Conservation (phyloP, 192 early-diverging fungal species). For the Backusella psychrophila region DNA sequence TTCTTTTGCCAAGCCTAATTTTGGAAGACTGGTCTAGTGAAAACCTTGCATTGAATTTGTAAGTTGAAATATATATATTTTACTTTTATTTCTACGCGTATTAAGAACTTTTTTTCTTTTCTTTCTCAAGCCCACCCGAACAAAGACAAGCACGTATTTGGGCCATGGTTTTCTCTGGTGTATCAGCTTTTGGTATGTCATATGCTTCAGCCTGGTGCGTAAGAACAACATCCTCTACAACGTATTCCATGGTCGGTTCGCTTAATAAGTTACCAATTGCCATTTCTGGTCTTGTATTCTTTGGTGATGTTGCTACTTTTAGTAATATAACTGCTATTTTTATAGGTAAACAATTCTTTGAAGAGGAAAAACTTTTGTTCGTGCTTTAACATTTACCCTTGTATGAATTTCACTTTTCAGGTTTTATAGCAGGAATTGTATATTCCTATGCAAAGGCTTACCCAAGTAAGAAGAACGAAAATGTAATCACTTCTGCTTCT, state of each 20-base stretch:
- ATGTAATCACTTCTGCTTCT: slow-evolving; percentile 11
- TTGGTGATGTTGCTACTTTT: slow-evolving; percentile 78
- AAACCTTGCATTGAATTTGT: slow-evolving; percentile 58
- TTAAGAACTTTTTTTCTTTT: neutral
- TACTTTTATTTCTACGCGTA: neutral
- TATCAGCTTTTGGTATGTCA: slow-evolving; percentile 84
- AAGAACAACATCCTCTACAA: slow-evolving; percentile 74
- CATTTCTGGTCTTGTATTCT: slow-evolving; percentile 88
- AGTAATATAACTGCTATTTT: slow-evolving; percentile 78
- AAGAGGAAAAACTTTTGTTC: neutral
- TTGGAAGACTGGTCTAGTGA: slow-evolving; percentile 65
- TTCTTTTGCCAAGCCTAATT: slow-evolving; percentile 59
- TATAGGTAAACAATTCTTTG: slow-evolving; percentile 51
- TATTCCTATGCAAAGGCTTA: slow-evolving; percentile 69
- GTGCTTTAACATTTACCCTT: neutral
- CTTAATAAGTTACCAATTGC: slow-evolving; percentile 96
- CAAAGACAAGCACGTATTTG: slow-evolving; percentile 43
- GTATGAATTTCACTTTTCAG: neutral
- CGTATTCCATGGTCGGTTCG: slow-evolving; percentile 90
- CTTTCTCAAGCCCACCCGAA: slow-evolving; percentile 33
- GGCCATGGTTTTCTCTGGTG: slow-evolving; percentile 73
- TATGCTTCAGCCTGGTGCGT: slow-evolving; percentile 85
- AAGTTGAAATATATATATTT: slow-evolving; percentile 21
- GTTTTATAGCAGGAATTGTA: slow-evolving; percentile 64
- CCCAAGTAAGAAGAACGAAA: slow-evolving; percentile 45